phyloP scores from a whole-genome alignment of 2,329 filamentous ascomycete genomes.

The Sphaerulina musiva region DNA sequence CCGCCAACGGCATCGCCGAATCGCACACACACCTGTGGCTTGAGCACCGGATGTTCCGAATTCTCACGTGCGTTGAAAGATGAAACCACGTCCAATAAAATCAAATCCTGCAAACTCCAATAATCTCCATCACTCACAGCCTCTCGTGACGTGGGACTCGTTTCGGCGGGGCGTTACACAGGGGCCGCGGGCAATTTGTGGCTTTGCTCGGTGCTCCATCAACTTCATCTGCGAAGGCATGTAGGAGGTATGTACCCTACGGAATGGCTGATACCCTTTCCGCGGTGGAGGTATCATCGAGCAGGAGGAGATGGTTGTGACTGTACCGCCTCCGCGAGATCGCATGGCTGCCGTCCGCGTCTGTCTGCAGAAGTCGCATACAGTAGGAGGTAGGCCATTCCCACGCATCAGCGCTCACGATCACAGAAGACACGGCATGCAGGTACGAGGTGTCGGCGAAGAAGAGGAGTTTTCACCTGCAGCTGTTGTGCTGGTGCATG shows the following conservation, averaged over 20 bases:
- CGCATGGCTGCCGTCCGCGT: too few relatives aligned
- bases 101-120: not conserved
- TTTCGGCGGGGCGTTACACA: not conserved
- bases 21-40: too few relatives aligned
- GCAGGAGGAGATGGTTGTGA: not conserved
- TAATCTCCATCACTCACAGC: not conserved
- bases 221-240: not conserved
- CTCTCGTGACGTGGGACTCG: constrained; percentile 2
- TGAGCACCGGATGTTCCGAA: too few relatives aligned
- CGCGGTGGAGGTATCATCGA: not conserved
- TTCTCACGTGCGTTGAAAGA: constrained; percentile 5
- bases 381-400: too few relatives aligned
- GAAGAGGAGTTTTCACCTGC: too few relatives aligned
- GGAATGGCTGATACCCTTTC: not conserved
- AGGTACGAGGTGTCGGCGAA: too few relatives aligned
- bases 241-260: not conserved
- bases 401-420: too few relatives aligned
- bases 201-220: not conserved
- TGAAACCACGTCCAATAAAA: not conserved
- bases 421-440: too few relatives aligned
- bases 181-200: not conserved
- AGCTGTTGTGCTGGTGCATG: too few relatives aligned
- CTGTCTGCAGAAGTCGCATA: too few relatives aligned
- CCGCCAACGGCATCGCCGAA: not conserved
- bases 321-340: too few relatives aligned